Percentiles rank a stretch among this genome's conserved stretches.
Conservation (phyloP, 495 filamentous ascomycete species). For the Clavariopsis aquatica region DNA sequence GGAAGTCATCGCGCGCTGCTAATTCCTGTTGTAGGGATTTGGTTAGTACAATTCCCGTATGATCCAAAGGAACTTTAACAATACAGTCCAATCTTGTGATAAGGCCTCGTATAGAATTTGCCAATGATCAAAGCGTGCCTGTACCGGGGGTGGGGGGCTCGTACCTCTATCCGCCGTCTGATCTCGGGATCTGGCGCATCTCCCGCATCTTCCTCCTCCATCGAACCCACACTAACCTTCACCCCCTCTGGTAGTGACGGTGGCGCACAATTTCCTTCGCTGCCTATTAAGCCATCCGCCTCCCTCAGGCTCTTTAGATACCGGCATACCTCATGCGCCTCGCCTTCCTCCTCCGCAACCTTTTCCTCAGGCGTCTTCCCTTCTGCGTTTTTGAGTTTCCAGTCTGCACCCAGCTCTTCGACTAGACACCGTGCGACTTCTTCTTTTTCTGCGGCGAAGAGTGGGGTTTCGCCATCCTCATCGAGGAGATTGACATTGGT, state of each 20-base stretch:
- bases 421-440: slow-evolving; percentile 74
- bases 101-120: not conserved
- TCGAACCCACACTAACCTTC: slow-evolving; percentile 44
- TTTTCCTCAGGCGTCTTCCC: slow-evolving; percentile 49
- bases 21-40: slow-evolving; percentile 37
- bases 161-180: slow-evolving; percentile 45
- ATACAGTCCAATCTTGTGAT: not conserved
- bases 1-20: slow-evolving; percentile 48
- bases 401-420: slow-evolving; percentile 75
- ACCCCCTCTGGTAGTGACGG: slow-evolving; percentile 45
- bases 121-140: not conserved
- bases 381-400: slow-evolving; percentile 40
- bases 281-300: not conserved
- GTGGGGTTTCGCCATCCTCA: slow-evolving; percentile 85
- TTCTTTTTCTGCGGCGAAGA: slow-evolving; percentile 80
- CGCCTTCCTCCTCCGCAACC: slow-evolving; percentile 50
- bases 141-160: not conserved
- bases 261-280: slow-evolving; percentile 38
- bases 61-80: not conserved
- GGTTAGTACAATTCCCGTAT: not conserved
- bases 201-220: slow-evolving; percentile 41
- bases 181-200: slow-evolving; percentile 49
- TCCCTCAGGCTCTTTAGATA: slow-evolving; percentile 14
- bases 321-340: slow-evolving; percentile 29
- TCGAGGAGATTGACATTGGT: slow-evolving; percentile 79